Evolutionary conservation across 2,329 filamentous ascomycete genomes (phyloP).

Genomic region (Phoma herbarum): DNA sequence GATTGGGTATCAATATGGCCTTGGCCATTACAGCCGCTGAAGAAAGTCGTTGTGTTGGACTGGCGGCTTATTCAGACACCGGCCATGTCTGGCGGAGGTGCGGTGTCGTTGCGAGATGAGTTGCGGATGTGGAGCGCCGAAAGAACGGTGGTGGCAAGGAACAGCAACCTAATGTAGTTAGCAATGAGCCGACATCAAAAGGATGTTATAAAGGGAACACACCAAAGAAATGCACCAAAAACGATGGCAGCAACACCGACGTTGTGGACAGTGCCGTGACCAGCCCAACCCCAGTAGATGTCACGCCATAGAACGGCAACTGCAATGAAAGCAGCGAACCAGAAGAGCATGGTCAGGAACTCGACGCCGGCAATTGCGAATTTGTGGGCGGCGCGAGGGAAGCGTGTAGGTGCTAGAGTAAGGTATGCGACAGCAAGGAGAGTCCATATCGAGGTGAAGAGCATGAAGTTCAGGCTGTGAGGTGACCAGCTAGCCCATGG

Average conservation of each 20-base stretch:
- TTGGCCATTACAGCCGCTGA: background rate
- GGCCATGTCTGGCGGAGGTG: slow-evolving; percentile 50
- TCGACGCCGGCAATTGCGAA: slow-evolving; percentile 75
- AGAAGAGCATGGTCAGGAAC: slow-evolving; percentile 81
- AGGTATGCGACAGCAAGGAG: slow-evolving; percentile 74
- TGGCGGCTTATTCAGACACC: slow-evolving; percentile 42
- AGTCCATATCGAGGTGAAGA: slow-evolving; percentile 83
- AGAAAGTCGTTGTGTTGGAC: too few species aligned
- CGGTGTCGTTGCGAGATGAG: slow-evolving; percentile 46
- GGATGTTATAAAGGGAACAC: slow-evolving; percentile 53
- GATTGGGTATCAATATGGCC: background rate
- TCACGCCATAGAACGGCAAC: slow-evolving; percentile 71
- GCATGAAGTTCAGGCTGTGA: slow-evolving; percentile 74
- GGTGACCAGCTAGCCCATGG: slow-evolving; percentile 62
- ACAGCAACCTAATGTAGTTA: slow-evolving; percentile 57
- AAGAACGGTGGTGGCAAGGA: slow-evolving; percentile 60
- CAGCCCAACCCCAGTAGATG: slow-evolving; percentile 55
- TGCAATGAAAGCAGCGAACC: slow-evolving; percentile 87
- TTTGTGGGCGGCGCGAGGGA: slow-evolving; percentile 68
- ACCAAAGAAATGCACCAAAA: slow-evolving; percentile 74
- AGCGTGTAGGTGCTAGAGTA: slow-evolving; percentile 71
- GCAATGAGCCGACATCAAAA: too few species aligned
- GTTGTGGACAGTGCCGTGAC: slow-evolving; percentile 61
- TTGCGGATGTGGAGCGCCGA: slow-evolving; percentile 59
- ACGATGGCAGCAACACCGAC: slow-evolving; percentile 70